These are phyloP conservation scores for Saturnispora sanitii DNA, from an alignment of 805 yeast genomes.

Conservation along the genomic window DNA sequence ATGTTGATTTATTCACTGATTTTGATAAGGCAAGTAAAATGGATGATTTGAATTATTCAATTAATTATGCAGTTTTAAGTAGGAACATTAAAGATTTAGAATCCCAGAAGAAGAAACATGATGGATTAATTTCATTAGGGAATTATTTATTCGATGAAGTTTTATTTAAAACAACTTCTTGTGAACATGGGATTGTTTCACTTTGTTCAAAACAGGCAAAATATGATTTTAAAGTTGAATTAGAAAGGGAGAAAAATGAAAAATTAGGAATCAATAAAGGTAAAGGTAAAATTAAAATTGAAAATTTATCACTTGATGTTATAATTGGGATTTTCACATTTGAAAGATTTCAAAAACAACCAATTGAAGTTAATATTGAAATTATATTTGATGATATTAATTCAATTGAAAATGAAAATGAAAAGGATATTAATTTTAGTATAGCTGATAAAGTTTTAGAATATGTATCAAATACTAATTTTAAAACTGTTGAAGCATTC, in stretches of 20 bases:
- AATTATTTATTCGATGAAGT: conserved; percentile 15
- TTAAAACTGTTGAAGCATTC: conserved; percentile 89
- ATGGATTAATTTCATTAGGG: conserved; percentile 30
- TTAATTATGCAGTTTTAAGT: conserved; percentile 82
- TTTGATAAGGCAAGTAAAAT: conserved; percentile 65
- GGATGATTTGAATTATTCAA: conserved; percentile 73
- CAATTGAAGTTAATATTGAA: conserved; percentile 53
- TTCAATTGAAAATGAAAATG: too few relatives aligned
- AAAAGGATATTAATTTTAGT: conserved; percentile 25
- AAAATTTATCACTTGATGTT: conserved; percentile 27
- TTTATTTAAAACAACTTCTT: conserved; percentile 15
- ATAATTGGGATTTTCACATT: conserved; percentile 91
- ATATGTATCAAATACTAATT: conserved; percentile 70
- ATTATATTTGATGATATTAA: conserved; percentile 24
- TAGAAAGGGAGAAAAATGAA: not conserved
- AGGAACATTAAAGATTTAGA: conserved; percentile 50
- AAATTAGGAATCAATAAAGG: not conserved
- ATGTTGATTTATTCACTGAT: conserved; percentile 53
- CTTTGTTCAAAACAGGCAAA: conserved; percentile 6
- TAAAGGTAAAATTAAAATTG: conserved; percentile 1
- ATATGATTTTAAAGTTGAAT: conserved; percentile 1
- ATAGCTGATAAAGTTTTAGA: conserved; percentile 39
- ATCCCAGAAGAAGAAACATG: conserved; percentile 31
- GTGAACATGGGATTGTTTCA: conserved; percentile 11
- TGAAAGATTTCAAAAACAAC: conserved; percentile 76